Evolutionary conservation across 441 rosid genomes (phyloP).

Genomic region (Theobroma grandiflorum): DNA sequence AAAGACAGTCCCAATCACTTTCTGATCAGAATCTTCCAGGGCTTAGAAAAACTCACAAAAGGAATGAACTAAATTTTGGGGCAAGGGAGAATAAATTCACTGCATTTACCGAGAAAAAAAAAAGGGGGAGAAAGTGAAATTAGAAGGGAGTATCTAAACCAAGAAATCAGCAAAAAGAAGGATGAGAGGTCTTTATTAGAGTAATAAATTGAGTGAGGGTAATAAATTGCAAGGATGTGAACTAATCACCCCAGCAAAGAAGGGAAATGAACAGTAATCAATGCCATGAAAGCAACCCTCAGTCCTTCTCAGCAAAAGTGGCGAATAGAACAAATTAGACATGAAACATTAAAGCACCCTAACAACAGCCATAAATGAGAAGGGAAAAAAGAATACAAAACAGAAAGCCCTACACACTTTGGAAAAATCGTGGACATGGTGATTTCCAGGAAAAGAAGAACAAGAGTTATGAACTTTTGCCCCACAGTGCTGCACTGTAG

Average conservation of each 20-base stretch:
- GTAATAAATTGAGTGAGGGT: constrained; percentile 40
- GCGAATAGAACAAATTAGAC: constrained; percentile 42
- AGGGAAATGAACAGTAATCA: constrained; percentile 44
- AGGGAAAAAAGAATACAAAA: constrained; percentile 26
- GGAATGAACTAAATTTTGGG: background rate
- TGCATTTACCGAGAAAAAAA: constrained; percentile 30
- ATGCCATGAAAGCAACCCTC: constrained; percentile 44
- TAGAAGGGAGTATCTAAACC: constrained; percentile 30
- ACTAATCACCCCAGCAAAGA: constrained; percentile 37
- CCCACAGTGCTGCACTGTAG: constrained; percentile 47
- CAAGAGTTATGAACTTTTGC: constrained; percentile 24
- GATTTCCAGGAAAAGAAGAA: constrained; percentile 32
- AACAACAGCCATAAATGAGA: constrained; percentile 49
- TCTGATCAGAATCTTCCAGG: constrained; percentile 24
- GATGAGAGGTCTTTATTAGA: constrained; percentile 43
- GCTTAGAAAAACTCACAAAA: constrained; percentile 28
- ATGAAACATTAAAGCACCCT: constrained; percentile 39
- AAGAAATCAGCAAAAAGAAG: constrained; percentile 30
- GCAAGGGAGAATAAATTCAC: constrained; percentile 29
- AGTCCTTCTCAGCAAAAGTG: constrained; percentile 34
- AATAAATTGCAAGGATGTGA: constrained; percentile 32
- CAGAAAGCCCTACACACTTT: constrained; percentile 36
- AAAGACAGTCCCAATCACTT: constrained; percentile 31
- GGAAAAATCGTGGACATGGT: constrained; percentile 28
- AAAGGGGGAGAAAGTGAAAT: background rate